A percentile compares a stretch with the other conserved stretches of the same genome.
These are phyloP conservation scores for Colletotrichum orbiculare DNA, from an alignment of 2,329 filamentous ascomycete genomes.

Conservation along the genomic window DNA sequence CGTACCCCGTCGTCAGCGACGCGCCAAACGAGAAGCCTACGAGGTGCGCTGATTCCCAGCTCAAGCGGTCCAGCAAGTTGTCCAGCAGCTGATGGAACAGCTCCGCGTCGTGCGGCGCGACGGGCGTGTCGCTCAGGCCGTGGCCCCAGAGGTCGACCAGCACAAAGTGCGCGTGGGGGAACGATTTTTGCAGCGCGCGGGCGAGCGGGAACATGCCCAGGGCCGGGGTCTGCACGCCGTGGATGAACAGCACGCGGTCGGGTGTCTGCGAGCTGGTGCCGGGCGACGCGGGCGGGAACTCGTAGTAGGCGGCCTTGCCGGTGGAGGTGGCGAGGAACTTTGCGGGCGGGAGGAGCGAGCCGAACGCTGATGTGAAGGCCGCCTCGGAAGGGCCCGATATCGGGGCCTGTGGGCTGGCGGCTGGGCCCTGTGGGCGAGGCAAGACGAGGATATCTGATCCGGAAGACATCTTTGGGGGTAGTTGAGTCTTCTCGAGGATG, in stretches of 20 bases:
- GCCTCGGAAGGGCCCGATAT: conserved; percentile 50
- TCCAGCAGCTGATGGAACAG: conserved; percentile 58
- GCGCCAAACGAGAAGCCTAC: conserved; percentile 64
- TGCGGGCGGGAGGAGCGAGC: conserved; percentile 50
- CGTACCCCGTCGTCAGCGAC: conserved; percentile 51
- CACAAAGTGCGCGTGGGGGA: conserved; percentile 52
- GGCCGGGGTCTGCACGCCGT: conserved; percentile 63
- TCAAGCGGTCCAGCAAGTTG: conserved; percentile 50
- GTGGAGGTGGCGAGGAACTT: conserved; percentile 45
- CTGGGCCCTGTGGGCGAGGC: conserved; percentile 1
- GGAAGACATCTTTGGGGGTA: neutral
- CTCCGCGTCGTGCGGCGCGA: conserved; percentile 50
- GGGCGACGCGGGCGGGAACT: conserved; percentile 40
- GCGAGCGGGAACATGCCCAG: conserved; percentile 58
- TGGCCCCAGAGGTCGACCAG: conserved; percentile 65
- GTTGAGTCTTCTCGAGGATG: neutral
- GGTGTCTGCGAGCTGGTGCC: neutral
- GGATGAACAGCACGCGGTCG: conserved; percentile 55
- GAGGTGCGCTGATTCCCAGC: conserved; percentile 56
- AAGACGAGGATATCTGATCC: neutral
- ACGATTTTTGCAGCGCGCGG: conserved; percentile 45
- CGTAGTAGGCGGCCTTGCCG: conserved; percentile 55
- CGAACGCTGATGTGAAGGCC: conserved; percentile 50
- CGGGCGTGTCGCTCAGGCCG: conserved; percentile 60
- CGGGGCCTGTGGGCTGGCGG: conserved; percentile 21